These are phyloP conservation scores for Penicillium sp. DNA, from an alignment of 2,329 filamentous ascomycete genomes.

Conservation along the genomic window DNA sequence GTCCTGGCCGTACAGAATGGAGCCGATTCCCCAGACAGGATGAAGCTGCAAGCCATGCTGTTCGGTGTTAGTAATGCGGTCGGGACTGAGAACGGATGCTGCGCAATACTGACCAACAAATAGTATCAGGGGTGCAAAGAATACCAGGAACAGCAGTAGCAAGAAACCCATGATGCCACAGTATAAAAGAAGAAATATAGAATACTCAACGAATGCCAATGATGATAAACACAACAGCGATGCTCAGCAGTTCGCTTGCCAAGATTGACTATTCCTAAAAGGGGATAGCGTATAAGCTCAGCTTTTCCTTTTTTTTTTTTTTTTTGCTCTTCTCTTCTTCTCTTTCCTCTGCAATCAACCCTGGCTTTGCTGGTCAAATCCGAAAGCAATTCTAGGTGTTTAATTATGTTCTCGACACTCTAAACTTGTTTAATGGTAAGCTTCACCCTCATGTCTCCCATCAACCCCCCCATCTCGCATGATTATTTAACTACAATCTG, in stretches of 20 bases:
- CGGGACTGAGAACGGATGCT: background rate
- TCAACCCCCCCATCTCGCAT: conserved; percentile 45
- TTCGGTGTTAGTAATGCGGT: conserved; percentile 23
- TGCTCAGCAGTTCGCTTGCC: conserved; percentile 9
- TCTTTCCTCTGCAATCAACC: conserved; percentile 16
- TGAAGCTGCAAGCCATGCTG: conserved; percentile 54
- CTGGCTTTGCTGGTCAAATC: conserved; percentile 33
- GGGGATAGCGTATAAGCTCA: conserved; percentile 15
- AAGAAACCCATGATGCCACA: conserved; percentile 35
- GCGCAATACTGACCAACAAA: conserved; percentile 33
- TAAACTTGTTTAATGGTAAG: conserved; percentile 34
- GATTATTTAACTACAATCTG: conserved; percentile 71
- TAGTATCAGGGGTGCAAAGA: conserved; percentile 40
- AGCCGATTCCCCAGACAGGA: conserved; percentile 57
- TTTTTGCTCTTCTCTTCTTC: conserved; percentile 18
- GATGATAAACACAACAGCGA: conserved; percentile 1
- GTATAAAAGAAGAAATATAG: conserved; percentile 8
- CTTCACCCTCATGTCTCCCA: background rate
- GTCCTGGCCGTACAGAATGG: conserved; percentile 46
- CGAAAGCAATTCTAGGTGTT: conserved; percentile 9
- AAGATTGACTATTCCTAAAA: conserved; percentile 13
- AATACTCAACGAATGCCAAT: conserved; percentile 6
- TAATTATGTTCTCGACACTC: conserved; percentile 5
- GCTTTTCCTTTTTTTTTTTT: conserved; percentile 21
- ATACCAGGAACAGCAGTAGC: conserved; percentile 36